Conservation (phyloP, 1,284 basidiomycete genomes). For the Trametes versicolor region DNA sequence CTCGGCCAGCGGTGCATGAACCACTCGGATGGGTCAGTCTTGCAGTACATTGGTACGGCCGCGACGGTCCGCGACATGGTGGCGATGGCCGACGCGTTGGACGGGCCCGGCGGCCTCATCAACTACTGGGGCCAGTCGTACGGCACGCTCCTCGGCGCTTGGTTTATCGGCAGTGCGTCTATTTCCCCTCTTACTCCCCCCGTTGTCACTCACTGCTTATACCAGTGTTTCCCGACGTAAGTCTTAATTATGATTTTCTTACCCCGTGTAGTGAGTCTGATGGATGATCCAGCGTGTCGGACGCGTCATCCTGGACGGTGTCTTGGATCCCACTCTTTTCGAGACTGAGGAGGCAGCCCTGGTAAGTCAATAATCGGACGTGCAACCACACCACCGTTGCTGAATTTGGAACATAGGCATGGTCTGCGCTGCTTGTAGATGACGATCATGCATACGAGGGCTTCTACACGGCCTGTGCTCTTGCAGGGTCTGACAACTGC, state of each 20-base stretch:
- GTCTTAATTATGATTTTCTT: not conserved
- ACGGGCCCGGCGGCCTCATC: conserved; percentile 18
- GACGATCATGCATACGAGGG: conserved; percentile 16
- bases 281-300: conserved; percentile 30
- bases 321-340: conserved; percentile 14
- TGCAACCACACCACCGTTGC: not conserved
- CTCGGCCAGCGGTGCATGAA: conserved; percentile 16
- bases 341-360: conserved; percentile 3
- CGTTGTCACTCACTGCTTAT: not conserved
- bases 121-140: conserved; percentile 28
- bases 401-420: not conserved
- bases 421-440: conserved; percentile 2
- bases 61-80: conserved; percentile 28
- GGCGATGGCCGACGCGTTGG: conserved; percentile 25
- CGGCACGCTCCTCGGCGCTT: conserved; percentile 25
- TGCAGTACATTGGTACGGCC: conserved; percentile 27
- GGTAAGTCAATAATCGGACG: conserved; percentile 1
- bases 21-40: not conserved
- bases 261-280: not conserved
- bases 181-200: not conserved
- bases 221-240: conserved; percentile 14
- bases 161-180: conserved; percentile 29
- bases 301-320: conserved; percentile 30
- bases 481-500: conserved; percentile 20
- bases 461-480: conserved; percentile 21